Evolutionary conservation across 2,329 filamentous ascomycete species (phyloP).

Genomic region (Coniochaeta ligniaria): DNA sequence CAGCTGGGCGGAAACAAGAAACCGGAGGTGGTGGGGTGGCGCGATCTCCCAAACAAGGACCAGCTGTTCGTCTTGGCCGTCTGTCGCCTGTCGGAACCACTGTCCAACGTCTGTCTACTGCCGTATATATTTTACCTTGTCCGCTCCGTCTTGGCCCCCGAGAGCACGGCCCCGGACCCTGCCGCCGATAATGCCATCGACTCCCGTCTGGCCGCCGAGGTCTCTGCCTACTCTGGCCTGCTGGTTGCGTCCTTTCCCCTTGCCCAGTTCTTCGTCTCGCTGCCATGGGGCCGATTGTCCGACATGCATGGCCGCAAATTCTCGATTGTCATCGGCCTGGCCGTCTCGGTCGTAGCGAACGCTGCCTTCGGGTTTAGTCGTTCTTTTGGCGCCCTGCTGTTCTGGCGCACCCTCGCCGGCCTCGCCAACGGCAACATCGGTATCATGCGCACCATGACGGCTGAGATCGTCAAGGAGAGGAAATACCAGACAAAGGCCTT

Average conservation of each 20-base stretch:
- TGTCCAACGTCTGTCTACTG: constrained; percentile 59
- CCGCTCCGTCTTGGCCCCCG: constrained; percentile 45
- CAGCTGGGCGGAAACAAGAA: background rate
- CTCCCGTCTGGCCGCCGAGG: constrained; percentile 20
- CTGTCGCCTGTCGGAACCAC: constrained; percentile 47
- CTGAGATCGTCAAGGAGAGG: constrained; percentile 64
- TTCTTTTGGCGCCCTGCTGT: constrained; percentile 51
- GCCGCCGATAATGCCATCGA: background rate
- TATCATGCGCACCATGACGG: constrained; percentile 68
- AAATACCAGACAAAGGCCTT: constrained; percentile 45
- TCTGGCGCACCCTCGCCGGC: constrained; percentile 54
- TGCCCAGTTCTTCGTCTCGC: constrained; percentile 62
- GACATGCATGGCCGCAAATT: constrained; percentile 52
- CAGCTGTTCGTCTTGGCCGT: constrained; percentile 26
- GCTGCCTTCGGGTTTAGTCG: constrained; percentile 63
- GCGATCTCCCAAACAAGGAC: constrained; percentile 27
- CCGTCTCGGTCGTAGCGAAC: constrained; percentile 55
- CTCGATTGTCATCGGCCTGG: constrained; percentile 57
- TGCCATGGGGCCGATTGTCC: constrained; percentile 54
- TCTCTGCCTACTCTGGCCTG: constrained; percentile 61
- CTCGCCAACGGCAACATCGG: constrained; percentile 66
- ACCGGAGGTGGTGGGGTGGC: constrained; percentile 16
- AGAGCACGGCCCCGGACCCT: background rate
- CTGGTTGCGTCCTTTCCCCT: constrained; percentile 62
- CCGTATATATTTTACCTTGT: constrained; percentile 71